Base-by-base conservation (phyloP, 805 yeast genomes). In the Saccharomyces jurei region DNA sequence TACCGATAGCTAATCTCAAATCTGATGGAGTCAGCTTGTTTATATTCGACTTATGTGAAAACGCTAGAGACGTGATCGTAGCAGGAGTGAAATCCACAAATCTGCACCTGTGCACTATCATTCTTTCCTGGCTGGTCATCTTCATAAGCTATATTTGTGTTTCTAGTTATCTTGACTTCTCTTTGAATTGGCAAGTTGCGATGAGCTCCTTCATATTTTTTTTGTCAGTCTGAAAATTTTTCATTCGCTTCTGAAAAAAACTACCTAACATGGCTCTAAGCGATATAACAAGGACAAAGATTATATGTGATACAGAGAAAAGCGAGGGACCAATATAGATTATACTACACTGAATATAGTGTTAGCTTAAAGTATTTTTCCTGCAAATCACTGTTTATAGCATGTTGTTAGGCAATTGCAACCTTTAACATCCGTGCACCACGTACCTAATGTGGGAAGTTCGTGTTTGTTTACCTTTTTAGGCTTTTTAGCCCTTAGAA, bases 21-120 rank as follows among this genome's bases (percentile, higher is more conserved):
- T 81, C 84, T 26, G 69, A 71, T 28, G 81, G 83, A 1, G 82
- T 74, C 29, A 74, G 61, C 49, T 75, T 75, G 22, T 72, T 68
- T 30, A 44, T 3, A 27, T 57, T 71, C 0, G 88, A 79, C 4
- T 71, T 67, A 65, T 82, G 87, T 32, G 92, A 86, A 68, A 90
- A 92, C 2, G 88, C 85, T 51, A 87, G 71, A 0, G 95, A 80
- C 0, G 97, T 89, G 53, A 92, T 85, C 25, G 89, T 81, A 52
- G 86, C 90, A 3, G 97, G 92, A 11, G 85, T 81, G 62, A 82
- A 87, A 69, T 92, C 96, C 71, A 90, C 89, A 72, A 94, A 92
- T 53, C 96, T 79, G 69, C 96, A 87, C 65, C 97, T 81, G 71
- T 92, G 97, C 60, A 92, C 57, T 21, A 58, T 58, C 49, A 60